Percentiles rank a stretch among this genome's conserved stretches.
Evolutionary conservation across 176 grass and related monocot species (phyloP).

Genomic region (Aegilops sharonensis): DNA sequence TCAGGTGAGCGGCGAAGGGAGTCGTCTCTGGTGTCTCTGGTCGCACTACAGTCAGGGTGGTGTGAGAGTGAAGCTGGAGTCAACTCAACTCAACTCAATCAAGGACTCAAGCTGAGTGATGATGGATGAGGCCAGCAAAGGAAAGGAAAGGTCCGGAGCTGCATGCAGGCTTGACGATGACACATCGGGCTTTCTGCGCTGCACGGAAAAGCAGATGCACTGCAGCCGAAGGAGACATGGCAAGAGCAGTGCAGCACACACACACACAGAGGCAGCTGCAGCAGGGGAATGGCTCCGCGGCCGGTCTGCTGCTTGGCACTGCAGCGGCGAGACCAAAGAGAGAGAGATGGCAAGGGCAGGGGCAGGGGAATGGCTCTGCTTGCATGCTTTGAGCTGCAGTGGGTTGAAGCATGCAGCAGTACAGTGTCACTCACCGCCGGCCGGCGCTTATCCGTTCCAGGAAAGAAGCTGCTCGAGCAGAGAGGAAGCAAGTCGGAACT

Average conservation of each 20-base stretch:
- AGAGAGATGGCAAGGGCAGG: background rate
- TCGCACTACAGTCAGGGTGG: background rate
- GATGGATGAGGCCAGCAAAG: background rate
- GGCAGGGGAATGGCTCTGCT: background rate
- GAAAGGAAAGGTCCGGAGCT: too few species aligned
- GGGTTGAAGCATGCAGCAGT: background rate
- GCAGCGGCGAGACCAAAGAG: background rate
- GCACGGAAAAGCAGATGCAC: background rate
- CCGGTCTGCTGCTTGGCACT: background rate
- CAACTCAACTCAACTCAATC: background rate
- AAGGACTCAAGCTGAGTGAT: background rate
- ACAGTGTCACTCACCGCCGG: background rate
- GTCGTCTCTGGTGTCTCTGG: background rate
- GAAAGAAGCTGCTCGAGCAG: too few species aligned
- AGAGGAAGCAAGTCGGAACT: too few species aligned
- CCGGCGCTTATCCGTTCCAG: background rate
- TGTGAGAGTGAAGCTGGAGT: background rate
- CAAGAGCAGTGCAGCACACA: background rate
- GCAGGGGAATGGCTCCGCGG: background rate
- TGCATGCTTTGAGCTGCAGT: background rate
- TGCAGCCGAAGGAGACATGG: background rate
- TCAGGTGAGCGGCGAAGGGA: background rate
- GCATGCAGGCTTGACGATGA: background rate
- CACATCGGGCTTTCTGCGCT: background rate
- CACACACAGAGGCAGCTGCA: too few species aligned